Evolutionary conservation across 2,329 filamentous ascomycete genomes (phyloP), one percentile per base, ranked within the genome.

Genomic region (Neodidymelliopsis sp.): DNA sequence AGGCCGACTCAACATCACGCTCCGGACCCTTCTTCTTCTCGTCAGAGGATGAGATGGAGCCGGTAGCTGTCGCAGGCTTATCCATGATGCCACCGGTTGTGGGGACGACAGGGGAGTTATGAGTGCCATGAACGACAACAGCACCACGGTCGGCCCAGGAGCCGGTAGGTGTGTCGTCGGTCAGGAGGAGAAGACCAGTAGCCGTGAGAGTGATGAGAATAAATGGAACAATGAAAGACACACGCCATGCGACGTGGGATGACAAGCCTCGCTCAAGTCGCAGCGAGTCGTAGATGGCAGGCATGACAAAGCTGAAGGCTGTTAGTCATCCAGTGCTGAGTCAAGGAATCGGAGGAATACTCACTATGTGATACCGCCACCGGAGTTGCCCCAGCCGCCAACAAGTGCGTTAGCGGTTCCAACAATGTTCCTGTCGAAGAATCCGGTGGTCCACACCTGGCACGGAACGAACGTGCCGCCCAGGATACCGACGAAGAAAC

Each of bases 371-470:
- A 96, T 88, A 46, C 92, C 92, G 56, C 91, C 92, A 49, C 92
- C 91, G 19, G 90, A 83, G 62, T 96, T 96, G 40, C 91, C 92
- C 77, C 89, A 87, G 11, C 92, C 92, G 30, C 86, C 92, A 1
- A 91, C 87, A 13, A 96, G 75, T 2, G 90, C 88, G 67, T 96
- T 97, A 53, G 91, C 90, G 5, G 90, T 92, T 36, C 92, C 92
- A 13, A 96, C 88, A 19, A 96, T 81, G 63, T 92, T 94, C 77
- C 92, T 94, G 75, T 97, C 91, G 70, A 91, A 96, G 79, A 96
- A 96, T 0, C 87, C 90, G 0, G 91, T 96, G 8, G 88, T 90
- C 90, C 91, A 96, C 6, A 96, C 92, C 69, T 95, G 91, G 71
- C 91, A 96, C 10, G 89, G 89, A 0, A 93, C 89, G 62, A 93